Base-by-base conservation (phyloP, 1,139 yeast genomes). In the Geotrichum bryndzae region DNA sequence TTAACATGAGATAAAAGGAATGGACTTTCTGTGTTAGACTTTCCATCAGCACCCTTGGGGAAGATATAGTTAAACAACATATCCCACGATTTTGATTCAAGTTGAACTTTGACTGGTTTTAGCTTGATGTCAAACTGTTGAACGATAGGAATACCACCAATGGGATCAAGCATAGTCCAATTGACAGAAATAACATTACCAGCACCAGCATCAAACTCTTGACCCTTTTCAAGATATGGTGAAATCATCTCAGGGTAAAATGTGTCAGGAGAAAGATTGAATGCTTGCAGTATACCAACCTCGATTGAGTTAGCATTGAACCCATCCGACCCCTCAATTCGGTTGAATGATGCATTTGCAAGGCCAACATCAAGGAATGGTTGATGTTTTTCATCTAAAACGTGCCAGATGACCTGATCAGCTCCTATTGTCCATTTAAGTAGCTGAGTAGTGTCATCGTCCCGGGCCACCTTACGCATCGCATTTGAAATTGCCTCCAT, bases 91-190 rank as follows among this genome's bases (percentile, higher is more conserved):
- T 77, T 75, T 69, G 86, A 85, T 68, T 91, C 97, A 67, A 91
- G 75, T 69, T 88, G 90, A 45, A 91, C 76, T 66, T 84, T 82
- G 60, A 90, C 71, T 0, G 97, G 96, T 66, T 83, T 84, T 50
- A 89, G 71, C 3, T 76, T 68, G 54, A 83, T 77, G 15, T 76
- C 74, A 63, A 84, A 77, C 54, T 80, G 77, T 29, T 81, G 82
- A 68, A 91, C 75, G 38, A 90, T 84, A 0, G 86, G 81, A 56
- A 91, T 91, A 2, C 97, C 97, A 4, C 97, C 97, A 61, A 91
- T 88, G 0, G 96, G 90, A 51, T 84, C 86, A 56, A 87, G 77
- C 81, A 87, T 80, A 8, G 83, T 81, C 97, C 97, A 91, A 18
- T 80, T 77, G 58, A 88, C 77, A 48, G 77, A 74, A 13, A 89